These are phyloP conservation scores for Glomus cerebriforme DNA, from an alignment of 192 early-diverging fungal species.

Conservation along the genomic window DNA sequence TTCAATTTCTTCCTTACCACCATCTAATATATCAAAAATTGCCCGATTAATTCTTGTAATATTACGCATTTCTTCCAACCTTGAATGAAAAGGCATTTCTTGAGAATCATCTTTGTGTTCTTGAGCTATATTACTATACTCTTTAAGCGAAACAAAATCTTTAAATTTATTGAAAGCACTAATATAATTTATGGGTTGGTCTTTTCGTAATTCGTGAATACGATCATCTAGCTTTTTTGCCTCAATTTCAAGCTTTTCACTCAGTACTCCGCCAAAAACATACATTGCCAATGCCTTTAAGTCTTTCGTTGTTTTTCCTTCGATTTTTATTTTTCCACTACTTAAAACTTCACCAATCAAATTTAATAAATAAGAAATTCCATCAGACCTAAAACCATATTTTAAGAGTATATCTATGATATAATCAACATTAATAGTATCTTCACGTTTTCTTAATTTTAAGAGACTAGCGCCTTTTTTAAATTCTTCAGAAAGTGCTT, in stretches of 20 bases:
- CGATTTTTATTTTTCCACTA: not conserved
- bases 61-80: slow-evolving; percentile 8
- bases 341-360: not conserved
- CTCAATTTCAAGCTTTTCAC: not conserved
- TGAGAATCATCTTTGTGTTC: not conserved
- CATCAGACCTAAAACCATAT: not conserved
- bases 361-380: not conserved
- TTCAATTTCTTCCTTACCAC: not conserved
- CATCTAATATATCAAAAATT: not conserved
- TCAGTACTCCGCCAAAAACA: not conserved
- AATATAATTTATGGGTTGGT: too few relatives aligned
- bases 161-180: not conserved
- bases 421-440: not conserved
- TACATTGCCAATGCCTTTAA: not conserved
- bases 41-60: not conserved
- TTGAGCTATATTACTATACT: not conserved
- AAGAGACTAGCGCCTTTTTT: not conserved
- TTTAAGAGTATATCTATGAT: not conserved
- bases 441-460: not conserved
- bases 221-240: not conserved
- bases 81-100: slow-evolving; percentile 10
- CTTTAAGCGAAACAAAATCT: not conserved
- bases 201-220: not conserved
- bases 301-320: not conserved
- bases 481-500: not conserved